These are phyloP conservation scores for Annona cherimola DNA, from an alignment of 164 flowering plant genomes.

Conservation along the genomic window DNA sequence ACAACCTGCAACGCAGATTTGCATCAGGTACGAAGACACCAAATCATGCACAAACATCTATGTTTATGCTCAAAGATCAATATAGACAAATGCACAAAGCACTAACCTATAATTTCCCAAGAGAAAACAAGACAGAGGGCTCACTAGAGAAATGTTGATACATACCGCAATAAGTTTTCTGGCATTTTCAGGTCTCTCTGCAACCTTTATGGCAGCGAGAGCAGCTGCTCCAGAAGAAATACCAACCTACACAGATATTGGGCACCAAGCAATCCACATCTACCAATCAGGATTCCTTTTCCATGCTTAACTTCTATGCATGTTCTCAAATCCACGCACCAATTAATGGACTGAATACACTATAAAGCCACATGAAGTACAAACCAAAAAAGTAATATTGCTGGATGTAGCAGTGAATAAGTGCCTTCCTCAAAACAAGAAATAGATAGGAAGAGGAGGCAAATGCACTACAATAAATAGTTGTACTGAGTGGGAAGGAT, in stretches of 20 bases:
- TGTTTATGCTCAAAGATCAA: too few species aligned
- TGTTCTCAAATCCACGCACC: neutral
- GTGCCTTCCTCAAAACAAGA: neutral
- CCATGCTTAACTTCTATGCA: neutral
- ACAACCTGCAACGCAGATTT: slow-evolving; percentile 46
- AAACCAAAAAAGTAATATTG: neutral
- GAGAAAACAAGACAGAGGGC: neutral
- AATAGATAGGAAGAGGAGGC: neutral
- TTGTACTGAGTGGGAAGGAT: neutral
- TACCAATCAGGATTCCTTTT: neutral
- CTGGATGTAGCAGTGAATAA: neutral
- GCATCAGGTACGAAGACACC: neutral
- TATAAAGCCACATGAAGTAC: neutral
- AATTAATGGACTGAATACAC: neutral
- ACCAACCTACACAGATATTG: slow-evolving; percentile 54
- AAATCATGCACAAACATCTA: too few species aligned
- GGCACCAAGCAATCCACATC: neutral
- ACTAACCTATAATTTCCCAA: neutral
- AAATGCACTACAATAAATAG: neutral
- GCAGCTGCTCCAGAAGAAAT: slow-evolving; percentile 97
- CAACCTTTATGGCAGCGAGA: slow-evolving; percentile 76
- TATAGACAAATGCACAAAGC: too few species aligned
- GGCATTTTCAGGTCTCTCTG: slow-evolving; percentile 83
- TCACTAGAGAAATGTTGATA: neutral
- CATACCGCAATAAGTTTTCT: slow-evolving; percentile 89